Conservation (phyloP, 768 basidiomycete genomes). For the Leccinum variicolor region DNA sequence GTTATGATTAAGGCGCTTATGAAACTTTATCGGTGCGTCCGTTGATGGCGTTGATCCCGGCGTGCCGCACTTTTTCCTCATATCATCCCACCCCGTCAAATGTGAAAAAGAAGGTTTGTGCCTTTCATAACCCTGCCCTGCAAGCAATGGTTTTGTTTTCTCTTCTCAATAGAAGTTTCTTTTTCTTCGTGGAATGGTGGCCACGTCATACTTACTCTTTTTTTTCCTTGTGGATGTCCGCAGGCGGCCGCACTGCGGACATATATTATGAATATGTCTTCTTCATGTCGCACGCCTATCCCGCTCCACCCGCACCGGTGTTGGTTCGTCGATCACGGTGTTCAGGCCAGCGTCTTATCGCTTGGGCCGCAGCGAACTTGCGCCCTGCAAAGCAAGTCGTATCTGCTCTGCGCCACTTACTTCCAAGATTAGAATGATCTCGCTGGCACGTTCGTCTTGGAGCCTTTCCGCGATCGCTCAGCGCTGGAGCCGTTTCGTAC, state of each 20-base stretch:
- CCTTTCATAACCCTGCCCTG: constrained; percentile 5
- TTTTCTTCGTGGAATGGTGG: constrained; percentile 16
- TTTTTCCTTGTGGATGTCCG: constrained; percentile 1
- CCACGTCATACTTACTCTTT: constrained; percentile 15
- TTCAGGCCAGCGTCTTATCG: neutral
- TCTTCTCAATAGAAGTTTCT: constrained; percentile 17
- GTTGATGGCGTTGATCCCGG: constrained; percentile 28
- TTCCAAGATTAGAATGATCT: constrained; percentile 7
- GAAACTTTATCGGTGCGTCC: constrained; percentile 26
- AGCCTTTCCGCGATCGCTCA: constrained; percentile 10
- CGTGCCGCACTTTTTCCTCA: constrained; percentile 14
- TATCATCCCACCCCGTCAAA: constrained; percentile 12
- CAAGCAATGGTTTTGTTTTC: neutral
- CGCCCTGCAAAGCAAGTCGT: neutral
- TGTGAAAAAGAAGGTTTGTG: constrained; percentile 23
- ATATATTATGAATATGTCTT: constrained; percentile 4
- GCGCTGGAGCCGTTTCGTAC: constrained; percentile 1
- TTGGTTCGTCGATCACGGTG: neutral
- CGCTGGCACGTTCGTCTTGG: constrained; percentile 2
- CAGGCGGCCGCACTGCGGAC: constrained; percentile 27
- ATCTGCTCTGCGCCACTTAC: constrained; percentile 5
- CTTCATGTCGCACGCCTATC: neutral
- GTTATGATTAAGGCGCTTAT: constrained; percentile 25
- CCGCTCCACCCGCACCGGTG: neutral
- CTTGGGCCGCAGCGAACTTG: neutral